These are phyloP conservation scores for Magnolia officinalis DNA, from an alignment of 164 flowering plant genomes.

Conservation along the genomic window DNA sequence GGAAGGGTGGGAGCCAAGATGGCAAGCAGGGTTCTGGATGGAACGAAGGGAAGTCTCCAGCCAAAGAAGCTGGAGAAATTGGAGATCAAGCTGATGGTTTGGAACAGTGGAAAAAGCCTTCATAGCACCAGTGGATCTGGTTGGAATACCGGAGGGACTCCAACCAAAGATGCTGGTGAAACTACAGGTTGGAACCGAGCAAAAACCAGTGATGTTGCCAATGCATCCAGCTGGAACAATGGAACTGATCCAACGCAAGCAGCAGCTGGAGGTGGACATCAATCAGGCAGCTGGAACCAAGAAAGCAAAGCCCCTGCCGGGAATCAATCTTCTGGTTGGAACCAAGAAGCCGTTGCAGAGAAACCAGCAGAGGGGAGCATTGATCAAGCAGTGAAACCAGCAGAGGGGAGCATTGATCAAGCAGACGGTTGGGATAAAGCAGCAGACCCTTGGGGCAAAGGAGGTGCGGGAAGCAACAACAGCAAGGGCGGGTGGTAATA, in stretches of 20 bases:
- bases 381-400: conserved; percentile 1
- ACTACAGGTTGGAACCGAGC: conserved; percentile 10
- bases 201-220: neutral
- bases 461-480: conserved; percentile 12
- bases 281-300: neutral
- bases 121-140: neutral
- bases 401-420: conserved; percentile 6
- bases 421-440: conserved; percentile 1
- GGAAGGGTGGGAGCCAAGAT: conserved; percentile 3
- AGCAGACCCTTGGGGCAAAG: neutral
- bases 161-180: conserved; percentile 4
- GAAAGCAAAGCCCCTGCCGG: neutral
- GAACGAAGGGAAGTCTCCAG: neutral
- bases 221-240: conserved; percentile 5
- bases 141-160: conserved; percentile 1
- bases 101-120: neutral
- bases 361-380: conserved; percentile 8
- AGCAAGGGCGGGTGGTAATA: conserved; percentile 10
- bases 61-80: conserved; percentile 1
- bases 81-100: neutral
- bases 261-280: neutral
- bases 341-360: neutral
- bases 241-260: neutral
- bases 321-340: conserved; percentile 9
- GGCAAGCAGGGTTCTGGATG: conserved; percentile 4